These are phyloP conservation scores for Suillus lakei DNA, from an alignment of 768 basidiomycete genomes.

Conservation along the genomic window DNA sequence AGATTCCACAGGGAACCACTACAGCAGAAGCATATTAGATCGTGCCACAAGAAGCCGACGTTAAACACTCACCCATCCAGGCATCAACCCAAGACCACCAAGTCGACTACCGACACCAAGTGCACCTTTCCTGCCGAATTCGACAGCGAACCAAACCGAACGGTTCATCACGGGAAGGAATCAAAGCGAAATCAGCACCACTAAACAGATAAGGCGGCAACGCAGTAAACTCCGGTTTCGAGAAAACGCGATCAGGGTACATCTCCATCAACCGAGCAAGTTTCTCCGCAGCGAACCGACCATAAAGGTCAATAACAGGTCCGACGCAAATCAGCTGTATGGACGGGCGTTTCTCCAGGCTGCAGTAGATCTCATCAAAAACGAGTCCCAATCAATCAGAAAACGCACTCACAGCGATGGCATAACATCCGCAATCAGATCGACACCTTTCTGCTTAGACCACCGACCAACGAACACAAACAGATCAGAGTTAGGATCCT, in stretches of 20 bases:
- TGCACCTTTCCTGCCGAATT: conserved; percentile 96
- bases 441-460: conserved; percentile 99
- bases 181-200: conserved; percentile 94
- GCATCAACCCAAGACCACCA: conserved; percentile 95
- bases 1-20: conserved; percentile 99
- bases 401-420: conserved; percentile 68
- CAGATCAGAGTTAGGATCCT: conserved; percentile 86
- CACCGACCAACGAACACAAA: conserved; percentile 98
- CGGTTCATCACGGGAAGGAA: conserved; percentile 95
- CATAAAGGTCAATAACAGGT: conserved; percentile 94
- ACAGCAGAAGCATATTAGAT: conserved; percentile 6
- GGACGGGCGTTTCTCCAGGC: conserved; percentile 82
- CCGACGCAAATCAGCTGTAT: conserved; percentile 91
- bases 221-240: conserved; percentile 97
- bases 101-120: conserved; percentile 93
- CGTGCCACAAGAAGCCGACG: background rate
- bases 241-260: conserved; percentile 91
- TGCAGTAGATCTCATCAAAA: conserved; percentile 30
- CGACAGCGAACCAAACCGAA: conserved; percentile 96
- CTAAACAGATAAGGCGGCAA: conserved; percentile 92
- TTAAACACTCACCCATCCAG: conserved; percentile 81
- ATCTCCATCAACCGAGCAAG: conserved; percentile 92
- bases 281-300: conserved; percentile 95
- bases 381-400: too few species aligned
- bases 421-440: conserved; percentile 96